Conservation (phyloP, 805 yeast species). For the Nakazawaea ishiwadae region DNA sequence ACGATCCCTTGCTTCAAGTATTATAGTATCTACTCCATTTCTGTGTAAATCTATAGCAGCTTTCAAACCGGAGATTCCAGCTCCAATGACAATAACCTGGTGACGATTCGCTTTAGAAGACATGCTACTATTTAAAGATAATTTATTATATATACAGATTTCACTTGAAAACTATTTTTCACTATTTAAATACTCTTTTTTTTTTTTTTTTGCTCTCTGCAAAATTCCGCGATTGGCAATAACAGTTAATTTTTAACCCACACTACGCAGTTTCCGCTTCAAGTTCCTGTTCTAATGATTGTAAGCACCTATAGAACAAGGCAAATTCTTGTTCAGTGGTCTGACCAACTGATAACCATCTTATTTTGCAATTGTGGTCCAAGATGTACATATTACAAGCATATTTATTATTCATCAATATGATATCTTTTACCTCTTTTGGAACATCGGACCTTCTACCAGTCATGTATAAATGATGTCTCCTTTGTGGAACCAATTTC, state of each 20-base stretch:
- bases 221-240: too few relatives aligned
- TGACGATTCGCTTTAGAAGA: too few relatives aligned
- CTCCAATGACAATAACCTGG: conserved; percentile 55
- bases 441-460: conserved; percentile 57
- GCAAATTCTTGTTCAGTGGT: conserved; percentile 63
- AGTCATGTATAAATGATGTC: conserved; percentile 58
- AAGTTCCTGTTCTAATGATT: conserved; percentile 50
- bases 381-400: conserved; percentile 82
- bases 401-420: conserved; percentile 68
- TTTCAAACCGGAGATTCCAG: conserved; percentile 64
- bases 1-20: conserved; percentile 57
- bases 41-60: conserved; percentile 46
- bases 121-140: neutral
- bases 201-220: neutral
- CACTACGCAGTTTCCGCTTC: neutral
- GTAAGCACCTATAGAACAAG: conserved; percentile 61
- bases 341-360: conserved; percentile 91
- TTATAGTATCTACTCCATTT: conserved; percentile 36
- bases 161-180: too few relatives aligned
- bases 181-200: neutral
- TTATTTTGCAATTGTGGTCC: conserved; percentile 66
- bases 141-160: neutral
- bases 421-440: conserved; percentile 48
- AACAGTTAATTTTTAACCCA: too few relatives aligned
- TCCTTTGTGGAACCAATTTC: conserved; percentile 38